These are phyloP conservation scores for Metschnikowia reukaufii DNA, from an alignment of 805 yeast species.

Conservation along the genomic window DNA sequence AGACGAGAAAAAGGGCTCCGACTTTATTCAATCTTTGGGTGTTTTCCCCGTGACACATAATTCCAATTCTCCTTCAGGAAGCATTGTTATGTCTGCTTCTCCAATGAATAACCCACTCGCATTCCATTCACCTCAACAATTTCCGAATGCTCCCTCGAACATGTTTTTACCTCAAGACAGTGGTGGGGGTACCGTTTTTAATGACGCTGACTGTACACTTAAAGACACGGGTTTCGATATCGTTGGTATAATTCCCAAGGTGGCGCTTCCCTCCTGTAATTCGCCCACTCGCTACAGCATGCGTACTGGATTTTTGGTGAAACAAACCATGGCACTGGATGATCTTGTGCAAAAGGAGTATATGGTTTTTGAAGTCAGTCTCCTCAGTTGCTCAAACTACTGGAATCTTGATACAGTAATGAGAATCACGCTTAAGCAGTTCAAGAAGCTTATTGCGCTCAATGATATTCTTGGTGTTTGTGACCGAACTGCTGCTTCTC, in stretches of 20 bases:
- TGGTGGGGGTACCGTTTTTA: slow-evolving; percentile 6
- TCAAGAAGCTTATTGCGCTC: slow-evolving; percentile 53
- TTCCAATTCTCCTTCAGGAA: slow-evolving; percentile 18
- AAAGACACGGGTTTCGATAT: slow-evolving; percentile 52
- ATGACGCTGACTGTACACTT: slow-evolving; percentile 31
- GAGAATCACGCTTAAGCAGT: slow-evolving; percentile 57
- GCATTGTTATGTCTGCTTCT: slow-evolving; percentile 24
- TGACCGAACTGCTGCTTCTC: slow-evolving; percentile 6
- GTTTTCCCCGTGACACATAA: slow-evolving; percentile 18
- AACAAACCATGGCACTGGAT: slow-evolving; percentile 26
- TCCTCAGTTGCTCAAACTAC: slow-evolving; percentile 71
- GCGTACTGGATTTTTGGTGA: slow-evolving; percentile 66
- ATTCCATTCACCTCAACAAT: slow-evolving; percentile 41
- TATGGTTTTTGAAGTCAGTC: slow-evolving; percentile 58
- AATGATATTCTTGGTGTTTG: slow-evolving; percentile 38
- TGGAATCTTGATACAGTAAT: slow-evolving; percentile 56
- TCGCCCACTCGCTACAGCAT: slow-evolving; percentile 70
- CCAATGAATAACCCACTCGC: slow-evolving; percentile 30
- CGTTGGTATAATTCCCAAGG: slow-evolving; percentile 57
- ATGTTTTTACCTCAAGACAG: slow-evolving; percentile 34
- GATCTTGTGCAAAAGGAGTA: slow-evolving; percentile 14
- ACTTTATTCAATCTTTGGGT: slow-evolving; percentile 22
- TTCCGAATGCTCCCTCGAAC: slow-evolving; percentile 32
- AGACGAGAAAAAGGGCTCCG: slow-evolving; percentile 7
- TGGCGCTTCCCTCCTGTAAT: slow-evolving; percentile 65